Conservation (phyloP, 228 moss, liverwort and hornwort species). For the Sphagnum magellanicum region DNA sequence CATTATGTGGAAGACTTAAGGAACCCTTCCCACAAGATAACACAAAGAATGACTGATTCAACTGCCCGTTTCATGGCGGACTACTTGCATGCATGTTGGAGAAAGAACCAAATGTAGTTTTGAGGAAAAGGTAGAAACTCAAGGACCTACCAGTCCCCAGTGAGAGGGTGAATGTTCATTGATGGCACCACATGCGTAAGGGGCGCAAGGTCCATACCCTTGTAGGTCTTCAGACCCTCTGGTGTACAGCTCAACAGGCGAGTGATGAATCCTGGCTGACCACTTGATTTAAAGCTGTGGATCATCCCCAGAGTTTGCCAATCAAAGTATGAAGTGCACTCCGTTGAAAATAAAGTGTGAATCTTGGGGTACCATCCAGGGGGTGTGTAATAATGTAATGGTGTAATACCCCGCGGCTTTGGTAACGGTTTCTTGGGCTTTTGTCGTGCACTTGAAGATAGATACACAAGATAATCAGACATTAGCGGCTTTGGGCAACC, state of each 20-base stretch:
- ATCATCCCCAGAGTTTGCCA: slow-evolving; percentile 95
- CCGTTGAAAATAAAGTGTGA: slow-evolving; percentile 87
- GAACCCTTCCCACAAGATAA: not conserved
- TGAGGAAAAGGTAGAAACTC: not conserved
- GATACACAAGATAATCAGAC: slow-evolving; percentile 58
- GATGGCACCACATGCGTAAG: slow-evolving; percentile 87
- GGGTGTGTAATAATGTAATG: slow-evolving; percentile 11
- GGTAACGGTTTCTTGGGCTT: slow-evolving; percentile 11
- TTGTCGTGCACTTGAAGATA: slow-evolving; percentile 15
- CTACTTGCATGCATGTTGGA: not conserved
- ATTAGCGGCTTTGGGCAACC: slow-evolving; percentile 59
- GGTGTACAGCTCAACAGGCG: slow-evolving; percentile 86
- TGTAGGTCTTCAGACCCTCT: slow-evolving; percentile 70
- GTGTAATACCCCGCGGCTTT: slow-evolving; percentile 5
- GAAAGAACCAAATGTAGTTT: not conserved
- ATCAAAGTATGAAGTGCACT: slow-evolving; percentile 85
- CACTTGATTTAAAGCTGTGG: slow-evolving; percentile 79
- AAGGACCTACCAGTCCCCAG: slow-evolving; percentile 68
- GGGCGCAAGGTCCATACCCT: slow-evolving; percentile 67
- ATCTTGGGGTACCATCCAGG: slow-evolving; percentile 52
- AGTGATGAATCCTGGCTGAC: slow-evolving; percentile 89
- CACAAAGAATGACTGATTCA: not conserved
- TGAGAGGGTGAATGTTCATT: slow-evolving; percentile 87
- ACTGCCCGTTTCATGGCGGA: too few species aligned
- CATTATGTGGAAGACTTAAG: not conserved